Percentiles rank a stretch among this genome's conserved stretches.
Conservation (phyloP, 116 monocot genomes). For the Trichopus zeylanicus region DNA sequence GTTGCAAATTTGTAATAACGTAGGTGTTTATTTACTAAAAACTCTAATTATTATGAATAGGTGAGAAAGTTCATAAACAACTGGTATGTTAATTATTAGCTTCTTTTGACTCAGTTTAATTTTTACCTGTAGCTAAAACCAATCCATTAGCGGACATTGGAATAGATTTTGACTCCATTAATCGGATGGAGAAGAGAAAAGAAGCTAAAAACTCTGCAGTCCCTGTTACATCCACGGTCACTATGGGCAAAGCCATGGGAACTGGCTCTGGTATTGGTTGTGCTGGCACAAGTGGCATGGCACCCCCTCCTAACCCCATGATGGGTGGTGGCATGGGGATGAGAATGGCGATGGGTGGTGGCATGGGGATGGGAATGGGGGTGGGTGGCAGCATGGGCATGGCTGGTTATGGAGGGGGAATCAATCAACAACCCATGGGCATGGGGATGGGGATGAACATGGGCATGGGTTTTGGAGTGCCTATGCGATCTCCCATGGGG, state of each 20-base stretch:
- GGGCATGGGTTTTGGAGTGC: constrained; percentile 27
- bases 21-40: too few relatives aligned
- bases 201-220: constrained; percentile 36
- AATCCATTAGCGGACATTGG: constrained; percentile 88
- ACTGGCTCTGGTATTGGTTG: constrained; percentile 80
- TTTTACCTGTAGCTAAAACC: constrained; percentile 36
- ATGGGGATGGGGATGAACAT: constrained; percentile 22
- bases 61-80: too few relatives aligned
- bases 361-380: constrained; percentile 19
- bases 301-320: constrained; percentile 53
- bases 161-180: constrained; percentile 86
- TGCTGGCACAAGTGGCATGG: constrained; percentile 26
- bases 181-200: constrained; percentile 74
- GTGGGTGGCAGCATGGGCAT: constrained; percentile 29
- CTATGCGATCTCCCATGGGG: constrained; percentile 29
- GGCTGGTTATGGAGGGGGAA: constrained; percentile 23
- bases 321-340: constrained; percentile 38
- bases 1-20: too few relatives aligned
- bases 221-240: constrained; percentile 48
- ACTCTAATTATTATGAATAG: too few relatives aligned
- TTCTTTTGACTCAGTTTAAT: neutral
- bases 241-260: constrained; percentile 99
- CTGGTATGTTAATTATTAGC: too few relatives aligned
- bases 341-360: constrained; percentile 25
- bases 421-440: constrained; percentile 15